Evolutionary conservation across 2,329 filamentous ascomycete genomes (phyloP).

Genomic region (Alternaria conjuncta): DNA sequence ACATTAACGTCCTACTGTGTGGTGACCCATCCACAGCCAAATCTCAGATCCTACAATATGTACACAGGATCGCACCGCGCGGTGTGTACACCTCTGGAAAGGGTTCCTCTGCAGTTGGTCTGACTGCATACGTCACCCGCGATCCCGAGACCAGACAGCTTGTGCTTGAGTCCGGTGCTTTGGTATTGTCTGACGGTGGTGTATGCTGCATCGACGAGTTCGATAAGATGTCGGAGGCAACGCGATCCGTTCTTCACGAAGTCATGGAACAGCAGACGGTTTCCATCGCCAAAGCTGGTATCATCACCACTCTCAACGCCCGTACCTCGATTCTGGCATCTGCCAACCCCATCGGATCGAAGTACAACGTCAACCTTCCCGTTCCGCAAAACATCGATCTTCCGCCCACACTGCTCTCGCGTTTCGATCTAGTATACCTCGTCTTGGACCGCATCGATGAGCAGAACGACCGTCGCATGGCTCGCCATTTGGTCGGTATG

Average conservation of each 20-base stretch:
- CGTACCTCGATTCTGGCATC: conserved; percentile 95
- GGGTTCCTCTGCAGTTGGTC: conserved; percentile 76
- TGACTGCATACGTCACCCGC: conserved; percentile 78
- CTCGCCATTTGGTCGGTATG: conserved; percentile 92
- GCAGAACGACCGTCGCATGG: conserved; percentile 83
- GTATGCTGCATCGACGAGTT: conserved; percentile 82
- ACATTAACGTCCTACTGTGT: conserved; percentile 96
- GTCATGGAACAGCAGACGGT: conserved; percentile 84
- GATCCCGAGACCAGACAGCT: conserved; percentile 76
- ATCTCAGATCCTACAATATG: conserved; percentile 91
- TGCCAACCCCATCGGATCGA: conserved; percentile 96
- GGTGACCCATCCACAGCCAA: conserved; percentile 97
- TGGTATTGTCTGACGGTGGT: conserved; percentile 76
- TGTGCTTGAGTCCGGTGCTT: conserved; percentile 75
- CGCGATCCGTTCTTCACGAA: conserved; percentile 76
- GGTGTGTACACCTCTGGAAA: conserved; percentile 80
- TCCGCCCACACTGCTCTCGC: conserved; percentile 89
- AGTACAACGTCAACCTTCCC: conserved; percentile 94
- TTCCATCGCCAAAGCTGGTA: conserved; percentile 78
- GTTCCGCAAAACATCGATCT: conserved; percentile 98
- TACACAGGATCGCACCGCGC: conserved; percentile 96
- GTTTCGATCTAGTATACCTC: conserved; percentile 96
- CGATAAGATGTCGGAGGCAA: conserved; percentile 80
- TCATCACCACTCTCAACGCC: conserved; percentile 89
- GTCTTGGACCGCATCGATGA: conserved; percentile 95